Base-by-base conservation (phyloP, 2,329 filamentous ascomycete genomes). In the Alternaria gansuensis region DNA sequence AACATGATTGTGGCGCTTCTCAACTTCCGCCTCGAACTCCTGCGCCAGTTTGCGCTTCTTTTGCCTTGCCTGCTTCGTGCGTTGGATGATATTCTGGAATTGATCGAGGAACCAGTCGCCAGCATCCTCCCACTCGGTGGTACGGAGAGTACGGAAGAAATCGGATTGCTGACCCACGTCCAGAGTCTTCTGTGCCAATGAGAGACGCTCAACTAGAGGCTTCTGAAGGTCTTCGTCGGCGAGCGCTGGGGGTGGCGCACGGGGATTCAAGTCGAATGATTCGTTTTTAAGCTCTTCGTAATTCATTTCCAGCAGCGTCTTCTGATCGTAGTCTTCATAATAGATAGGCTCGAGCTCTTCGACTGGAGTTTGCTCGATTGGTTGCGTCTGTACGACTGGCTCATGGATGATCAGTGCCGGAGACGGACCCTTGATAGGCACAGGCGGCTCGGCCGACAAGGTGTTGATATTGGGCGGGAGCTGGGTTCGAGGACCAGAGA, bases 61-160 rank as follows among this genome's bases (percentile, higher is more conserved):
- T 59, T 81, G 80, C 39, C 87, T 80, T 28, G 82, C 79, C 1
- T 81, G 75, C 65, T 82, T 86, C 65, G 86, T 82, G 46, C 81
- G 80, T 17, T 75, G 73, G 36, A 88, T 71, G 39, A 87, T 75
- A 4, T 78, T 74, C 46, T 77, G 77, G 66, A 88, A 87, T 49
- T 81, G 79, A 1, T 83, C 81, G 1, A 88, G 78, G 44, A 89
- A 82, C 80, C 86, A 85, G 57, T 87, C 84, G 3, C 87, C 87
- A 23, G 85, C 84, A 44, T 86, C 82, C 73, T 88, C 87, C 84
- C 87, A 88, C 61, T 88, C 81, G 3, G 79, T 73, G 14, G 87
- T 80, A 0, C 78, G 75, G 39, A 88, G 77, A 9, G 79, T 80
- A 2, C 77, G 74, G 62, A 89, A 82, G 71, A 87, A 86, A 0